Evolutionary conservation across 106 monocot species (phyloP), one percentile per base, ranked within the genome.

Genomic region (Amphibolis antarctica): DNA sequence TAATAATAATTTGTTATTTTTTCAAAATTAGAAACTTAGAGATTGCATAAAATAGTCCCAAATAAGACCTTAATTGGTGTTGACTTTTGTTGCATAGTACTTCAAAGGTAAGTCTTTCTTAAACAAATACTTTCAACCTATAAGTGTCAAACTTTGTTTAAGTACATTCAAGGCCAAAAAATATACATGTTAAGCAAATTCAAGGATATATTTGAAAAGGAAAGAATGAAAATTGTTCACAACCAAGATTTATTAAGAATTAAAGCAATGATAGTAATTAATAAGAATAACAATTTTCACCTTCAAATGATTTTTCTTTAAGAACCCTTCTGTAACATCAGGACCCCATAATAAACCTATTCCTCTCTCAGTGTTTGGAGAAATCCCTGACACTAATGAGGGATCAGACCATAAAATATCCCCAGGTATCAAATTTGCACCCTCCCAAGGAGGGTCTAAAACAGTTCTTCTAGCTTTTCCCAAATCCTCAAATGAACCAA

Each of bases 361-460:
- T 13, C 96, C 96, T 65, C 96, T 84, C 63, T 86, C 96, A 21
- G 55, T 64, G 55, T 96, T 96, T 44, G 75, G 81, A 64, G 96
- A 89, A 51, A 96, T 81, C 12, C 96, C 96, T 22, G 69, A 48
- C 3, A 19, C 66, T 46, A 68, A 64, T n/a, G 83, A 96, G 12
- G 96, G 96, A 69, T 96, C 96, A 46, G 96, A 96, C 96, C 96
- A 96, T 17, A 96, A 63, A 13, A 96, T 83, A 74, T 96, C 96
- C 42, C 90, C 96, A 55, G 96, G 86, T 43, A 96, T 96, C 66
- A 94, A 69, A 66, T 89, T 89, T 7, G 45, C 42, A 28, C 90
- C 96, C 60, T 90, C 79, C 96, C 86, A 86, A 43, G 96, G 90
- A 46, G 96, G 96, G 46, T 96, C 90, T 66, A 90, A 86, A 63